Percentiles rank a stretch among this genome's conserved stretches.
These are phyloP conservation scores for Zopfia rhizophila DNA, from an alignment of 2,329 filamentous ascomycete genomes.

Conservation along the genomic window DNA sequence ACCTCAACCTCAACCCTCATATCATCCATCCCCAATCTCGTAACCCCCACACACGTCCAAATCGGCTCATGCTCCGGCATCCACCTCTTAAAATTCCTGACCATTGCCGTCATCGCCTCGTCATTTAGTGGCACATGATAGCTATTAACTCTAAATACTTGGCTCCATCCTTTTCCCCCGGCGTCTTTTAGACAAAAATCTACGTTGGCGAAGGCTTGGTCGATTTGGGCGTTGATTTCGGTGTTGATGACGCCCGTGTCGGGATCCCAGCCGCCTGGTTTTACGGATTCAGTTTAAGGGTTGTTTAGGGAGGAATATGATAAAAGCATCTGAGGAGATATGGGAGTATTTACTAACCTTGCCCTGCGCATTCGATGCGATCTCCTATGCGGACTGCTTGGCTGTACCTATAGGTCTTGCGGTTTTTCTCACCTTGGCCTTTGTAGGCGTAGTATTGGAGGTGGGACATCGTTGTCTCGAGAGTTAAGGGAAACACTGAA, in stretches of 20 bases:
- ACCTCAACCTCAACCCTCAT: slow-evolving; percentile 49
- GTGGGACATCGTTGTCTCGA: slow-evolving; percentile 32
- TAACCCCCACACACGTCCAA: slow-evolving; percentile 34
- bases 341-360: slow-evolving; percentile 43
- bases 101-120: slow-evolving; percentile 29
- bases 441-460: slow-evolving; percentile 53
- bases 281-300: not conserved
- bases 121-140: slow-evolving; percentile 34
- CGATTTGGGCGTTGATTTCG: slow-evolving; percentile 43
- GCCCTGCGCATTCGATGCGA: slow-evolving; percentile 48
- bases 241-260: slow-evolving; percentile 24
- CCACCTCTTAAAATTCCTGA: slow-evolving; percentile 35
- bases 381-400: slow-evolving; percentile 51
- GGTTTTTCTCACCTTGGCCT: slow-evolving; percentile 50
- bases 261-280: slow-evolving; percentile 49
- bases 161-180: slow-evolving; percentile 66
- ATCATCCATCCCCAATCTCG: slow-evolving; percentile 46
- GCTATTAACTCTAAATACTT: slow-evolving; percentile 56
- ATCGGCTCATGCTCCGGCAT: slow-evolving; percentile 35
- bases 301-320: not conserved
- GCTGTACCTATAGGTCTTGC: slow-evolving; percentile 43
- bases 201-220: slow-evolving; percentile 66
- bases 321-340: not conserved
- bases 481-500: too few relatives aligned
- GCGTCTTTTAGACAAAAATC: slow-evolving; percentile 62